These are phyloP conservation scores for Simplicillium aogashimaense DNA, from an alignment of 2,329 filamentous ascomycete genomes.

Conservation along the genomic window DNA sequence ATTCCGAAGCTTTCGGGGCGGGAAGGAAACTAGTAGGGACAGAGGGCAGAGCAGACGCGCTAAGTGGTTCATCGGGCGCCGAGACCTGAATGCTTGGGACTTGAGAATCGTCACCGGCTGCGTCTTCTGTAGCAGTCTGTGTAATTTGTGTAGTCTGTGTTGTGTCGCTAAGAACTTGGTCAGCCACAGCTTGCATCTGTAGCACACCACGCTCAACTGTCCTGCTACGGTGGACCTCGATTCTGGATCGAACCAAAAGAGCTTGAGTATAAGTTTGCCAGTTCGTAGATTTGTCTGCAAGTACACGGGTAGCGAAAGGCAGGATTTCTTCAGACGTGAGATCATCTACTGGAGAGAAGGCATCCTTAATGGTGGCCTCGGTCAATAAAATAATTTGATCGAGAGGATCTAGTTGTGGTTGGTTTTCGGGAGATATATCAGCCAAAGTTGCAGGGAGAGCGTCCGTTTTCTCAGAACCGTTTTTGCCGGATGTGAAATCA, in stretches of 20 bases:
- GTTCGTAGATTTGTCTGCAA: constrained; percentile 83
- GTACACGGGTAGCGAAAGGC: constrained; percentile 80
- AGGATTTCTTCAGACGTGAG: constrained; percentile 89
- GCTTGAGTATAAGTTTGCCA: constrained; percentile 98
- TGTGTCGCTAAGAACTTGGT: constrained; percentile 89
- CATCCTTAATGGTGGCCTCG: constrained; percentile 81
- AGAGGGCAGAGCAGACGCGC: constrained; percentile 8
- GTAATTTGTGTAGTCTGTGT: constrained; percentile 20
- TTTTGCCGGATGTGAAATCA: constrained; percentile 54
- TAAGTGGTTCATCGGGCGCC: constrained; percentile 19
- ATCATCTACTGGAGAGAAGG: constrained; percentile 69
- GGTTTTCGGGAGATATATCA: constrained; percentile 62
- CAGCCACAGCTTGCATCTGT: constrained; percentile 89
- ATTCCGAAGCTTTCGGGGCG: constrained; percentile 62
- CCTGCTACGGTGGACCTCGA: constrained; percentile 77
- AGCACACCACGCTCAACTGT: constrained; percentile 84
- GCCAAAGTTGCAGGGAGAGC: constrained; percentile 51
- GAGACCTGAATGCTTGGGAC: constrained; percentile 38
- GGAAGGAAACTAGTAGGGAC: constrained; percentile 74
- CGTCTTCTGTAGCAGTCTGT: constrained; percentile 15
- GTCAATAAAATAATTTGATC: constrained; percentile 89
- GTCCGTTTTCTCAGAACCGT: constrained; percentile 22
- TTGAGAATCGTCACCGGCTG: constrained; percentile 16
- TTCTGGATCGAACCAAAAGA: constrained; percentile 76
- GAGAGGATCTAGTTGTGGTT: constrained; percentile 71